A percentile compares a stretch with the other conserved stretches of the same genome.
These are phyloP conservation scores for Blastosporella zonata DNA, from an alignment of 1,284 basidiomycete species.

Conservation along the genomic window DNA sequence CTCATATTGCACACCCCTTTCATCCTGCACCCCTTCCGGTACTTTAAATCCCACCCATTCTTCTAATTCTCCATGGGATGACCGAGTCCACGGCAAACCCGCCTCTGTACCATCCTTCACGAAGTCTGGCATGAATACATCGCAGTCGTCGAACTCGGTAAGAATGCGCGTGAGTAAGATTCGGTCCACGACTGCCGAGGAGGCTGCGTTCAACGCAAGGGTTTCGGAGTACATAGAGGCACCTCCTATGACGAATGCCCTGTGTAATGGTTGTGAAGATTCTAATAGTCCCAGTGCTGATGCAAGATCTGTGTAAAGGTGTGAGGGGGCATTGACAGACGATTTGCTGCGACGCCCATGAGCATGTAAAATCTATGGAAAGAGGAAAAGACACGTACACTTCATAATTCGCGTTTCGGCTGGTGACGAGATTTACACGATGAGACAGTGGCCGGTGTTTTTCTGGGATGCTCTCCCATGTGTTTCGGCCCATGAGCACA, in stretches of 20 bases:
- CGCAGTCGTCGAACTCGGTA: constrained; percentile 79
- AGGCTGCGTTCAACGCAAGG: constrained; percentile 41
- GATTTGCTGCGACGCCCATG: constrained; percentile 14
- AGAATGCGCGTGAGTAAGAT: constrained; percentile 83
- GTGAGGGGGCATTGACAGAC: constrained; percentile 19
- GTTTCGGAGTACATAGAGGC: constrained; percentile 79
- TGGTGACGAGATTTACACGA: constrained; percentile 83
- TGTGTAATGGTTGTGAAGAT: constrained; percentile 35
- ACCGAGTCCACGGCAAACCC: constrained; percentile 50
- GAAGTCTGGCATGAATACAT: constrained; percentile 85
- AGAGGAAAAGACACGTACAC: constrained; percentile 45
- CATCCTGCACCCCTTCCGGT: constrained; percentile 70
- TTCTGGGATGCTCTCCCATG: constrained; percentile 96
- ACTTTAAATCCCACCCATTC: constrained; percentile 82
- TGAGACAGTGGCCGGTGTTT: constrained; percentile 82
- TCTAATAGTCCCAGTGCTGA: constrained; percentile 26
- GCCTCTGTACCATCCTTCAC: constrained; percentile 29
- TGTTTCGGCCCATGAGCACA: constrained; percentile 95
- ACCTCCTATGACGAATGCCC: constrained; percentile 87
- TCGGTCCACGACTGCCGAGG: constrained; percentile 58
- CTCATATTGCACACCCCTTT: constrained; percentile 81
- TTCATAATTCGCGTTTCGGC: constrained; percentile 57
- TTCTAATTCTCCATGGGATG: constrained; percentile 59
- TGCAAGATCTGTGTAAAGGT: constrained; percentile 31
- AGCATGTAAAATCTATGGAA: neutral